These are phyloP conservation scores for Sugiyamaella boreocaroliniensis DNA, from an alignment of 805 yeast species.

Conservation along the genomic window DNA sequence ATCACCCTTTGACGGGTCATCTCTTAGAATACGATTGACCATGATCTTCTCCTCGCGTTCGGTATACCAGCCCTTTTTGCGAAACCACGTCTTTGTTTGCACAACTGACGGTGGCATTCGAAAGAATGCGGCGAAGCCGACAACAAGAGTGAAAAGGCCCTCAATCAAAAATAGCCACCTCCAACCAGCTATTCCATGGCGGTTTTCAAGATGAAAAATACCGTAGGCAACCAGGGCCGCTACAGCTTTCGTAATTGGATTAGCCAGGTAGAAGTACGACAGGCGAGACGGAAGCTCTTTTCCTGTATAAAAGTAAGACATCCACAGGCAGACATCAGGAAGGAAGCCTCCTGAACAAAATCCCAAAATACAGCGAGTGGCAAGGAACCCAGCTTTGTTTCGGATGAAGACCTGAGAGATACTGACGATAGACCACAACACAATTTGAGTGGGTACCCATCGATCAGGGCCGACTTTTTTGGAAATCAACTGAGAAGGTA, in stretches of 20 bases:
- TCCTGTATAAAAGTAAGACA: conserved; percentile 54
- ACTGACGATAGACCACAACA: conserved; percentile 51
- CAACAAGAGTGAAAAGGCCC: conserved; percentile 44
- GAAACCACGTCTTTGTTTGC: conserved; percentile 40
- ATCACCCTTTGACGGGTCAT: conserved; percentile 59
- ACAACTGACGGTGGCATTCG: conserved; percentile 47
- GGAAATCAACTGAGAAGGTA: conserved; percentile 61
- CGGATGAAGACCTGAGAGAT: conserved; percentile 42
- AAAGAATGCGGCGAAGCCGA: conserved; percentile 42
- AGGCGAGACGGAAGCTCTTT: conserved; percentile 49
- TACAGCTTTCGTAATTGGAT: conserved; percentile 39
- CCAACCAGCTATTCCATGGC: conserved; percentile 45
- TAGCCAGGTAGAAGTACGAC: conserved; percentile 49
- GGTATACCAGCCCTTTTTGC: conserved; percentile 46
- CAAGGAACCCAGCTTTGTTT: conserved; percentile 38
- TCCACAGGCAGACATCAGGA: conserved; percentile 51
- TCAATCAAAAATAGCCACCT: conserved; percentile 57
- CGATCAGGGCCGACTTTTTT: conserved; percentile 58
- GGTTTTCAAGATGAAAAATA: conserved; percentile 44
- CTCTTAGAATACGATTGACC: conserved; percentile 52
- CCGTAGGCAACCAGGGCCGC: conserved; percentile 46
- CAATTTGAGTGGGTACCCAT: conserved; percentile 55
- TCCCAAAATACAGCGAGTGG: conserved; percentile 48
- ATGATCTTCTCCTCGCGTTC: conserved; percentile 51
- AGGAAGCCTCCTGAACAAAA: conserved; percentile 57